Conservation (phyloP, 176 grass and related monocot species). For the Melocanna baccifera region DNA sequence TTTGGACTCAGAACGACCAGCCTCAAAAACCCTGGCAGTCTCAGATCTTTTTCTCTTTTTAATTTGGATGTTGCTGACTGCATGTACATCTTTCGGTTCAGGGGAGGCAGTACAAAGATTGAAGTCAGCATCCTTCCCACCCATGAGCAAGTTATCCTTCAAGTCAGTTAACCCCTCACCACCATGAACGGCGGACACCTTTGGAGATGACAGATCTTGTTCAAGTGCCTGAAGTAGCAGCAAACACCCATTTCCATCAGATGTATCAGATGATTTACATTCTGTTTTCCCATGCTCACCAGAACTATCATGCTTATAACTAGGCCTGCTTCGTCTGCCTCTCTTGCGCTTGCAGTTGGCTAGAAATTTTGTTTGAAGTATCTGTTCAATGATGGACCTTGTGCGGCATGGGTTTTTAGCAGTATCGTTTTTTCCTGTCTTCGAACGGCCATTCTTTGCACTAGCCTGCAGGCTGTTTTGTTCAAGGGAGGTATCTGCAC, state of each 20-base stretch:
- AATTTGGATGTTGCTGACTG: slow-evolving; percentile 15
- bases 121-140: slow-evolving; percentile 7
- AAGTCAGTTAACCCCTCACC: slow-evolving; percentile 3
- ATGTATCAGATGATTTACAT: slow-evolving; percentile 40
- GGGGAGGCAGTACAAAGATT: neutral
- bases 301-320: slow-evolving; percentile 43
- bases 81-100: slow-evolving; percentile 20
- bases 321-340: slow-evolving; percentile 45
- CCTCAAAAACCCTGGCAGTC: slow-evolving; percentile 37
- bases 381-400: slow-evolving; percentile 45
- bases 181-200: neutral
- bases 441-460: slow-evolving; percentile 13
- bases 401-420: slow-evolving; percentile 9
- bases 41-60: slow-evolving; percentile 44
- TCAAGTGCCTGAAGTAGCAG: slow-evolving; percentile 55
- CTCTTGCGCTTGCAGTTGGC: slow-evolving; percentile 46
- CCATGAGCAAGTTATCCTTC: slow-evolving; percentile 11
- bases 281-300: slow-evolving; percentile 37
- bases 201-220: slow-evolving; percentile 43
- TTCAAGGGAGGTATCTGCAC: slow-evolving; percentile 29
- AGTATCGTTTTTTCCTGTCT: slow-evolving; percentile 23
- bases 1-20: slow-evolving; percentile 29
- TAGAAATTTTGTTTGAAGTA: slow-evolving; percentile 45
- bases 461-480: slow-evolving; percentile 40
- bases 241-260: slow-evolving; percentile 47